Evolutionary conservation across 352 stramenopile genomes (phyloP).

Genomic region (Paralagenidium karlingii): DNA sequence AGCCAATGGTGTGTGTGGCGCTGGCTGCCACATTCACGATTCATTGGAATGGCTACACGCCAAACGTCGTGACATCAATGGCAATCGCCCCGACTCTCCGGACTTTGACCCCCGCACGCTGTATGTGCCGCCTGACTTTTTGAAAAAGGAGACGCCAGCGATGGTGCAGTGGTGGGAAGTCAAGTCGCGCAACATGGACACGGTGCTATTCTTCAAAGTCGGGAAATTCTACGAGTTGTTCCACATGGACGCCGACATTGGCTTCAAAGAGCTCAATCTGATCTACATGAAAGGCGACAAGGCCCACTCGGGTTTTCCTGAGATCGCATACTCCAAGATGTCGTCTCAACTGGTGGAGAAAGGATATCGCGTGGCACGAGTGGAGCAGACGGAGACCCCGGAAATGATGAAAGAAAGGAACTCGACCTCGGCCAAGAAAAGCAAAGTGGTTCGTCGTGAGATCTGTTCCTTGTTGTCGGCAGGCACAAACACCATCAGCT

Average conservation of each 20-base stretch:
- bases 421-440: conserved; percentile 43
- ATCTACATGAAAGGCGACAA: conserved; percentile 99
- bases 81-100: conserved; percentile 62
- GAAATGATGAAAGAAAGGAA: conserved; percentile 94
- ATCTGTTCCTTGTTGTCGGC: conserved; percentile 93
- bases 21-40: conserved; percentile 85
- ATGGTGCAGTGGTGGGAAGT: conserved; percentile 99
- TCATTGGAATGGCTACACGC: conserved; percentile 83
- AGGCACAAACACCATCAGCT: conserved; percentile 93
- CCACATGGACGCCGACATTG: conserved; percentile 98
- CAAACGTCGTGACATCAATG: conserved; percentile 81
- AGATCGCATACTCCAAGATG: conserved; percentile 96
- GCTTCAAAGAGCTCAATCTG: conserved; percentile 90
- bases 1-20: conserved; percentile 22
- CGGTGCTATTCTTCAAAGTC: conserved; percentile 98
- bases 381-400: conserved; percentile 99
- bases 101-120: conserved; percentile 91
- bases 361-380: conserved; percentile 95
- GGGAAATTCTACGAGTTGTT: conserved; percentile 95
- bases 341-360: conserved; percentile 89
- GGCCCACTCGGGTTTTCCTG: conserved; percentile 97
- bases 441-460: conserved; percentile 88
- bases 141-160: conserved; percentile 87
- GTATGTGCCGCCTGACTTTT: conserved; percentile 74
- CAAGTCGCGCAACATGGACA: conserved; percentile 96